A percentile compares a stretch with the other conserved stretches of the same genome.
phyloP scores from a whole-genome alignment of 1,284 basidiomycete species.

The Xanthoconium separans region DNA sequence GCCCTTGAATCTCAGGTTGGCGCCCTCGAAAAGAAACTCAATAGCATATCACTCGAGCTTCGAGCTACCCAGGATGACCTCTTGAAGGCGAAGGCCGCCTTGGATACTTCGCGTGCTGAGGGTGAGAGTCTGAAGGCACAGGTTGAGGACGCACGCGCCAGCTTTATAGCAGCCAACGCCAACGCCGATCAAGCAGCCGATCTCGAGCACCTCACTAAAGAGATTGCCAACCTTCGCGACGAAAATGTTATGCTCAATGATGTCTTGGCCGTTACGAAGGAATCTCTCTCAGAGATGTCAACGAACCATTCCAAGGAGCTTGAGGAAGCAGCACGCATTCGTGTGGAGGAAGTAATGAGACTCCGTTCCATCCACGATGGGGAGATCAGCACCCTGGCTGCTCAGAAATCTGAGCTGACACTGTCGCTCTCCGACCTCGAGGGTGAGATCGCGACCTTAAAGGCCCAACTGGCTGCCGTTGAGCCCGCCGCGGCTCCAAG shows the following conservation, averaged over 20 bases:
- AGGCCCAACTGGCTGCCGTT: constrained; percentile 50
- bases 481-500: constrained; percentile 49
- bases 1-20: constrained; percentile 56
- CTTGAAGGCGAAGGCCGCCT: constrained; percentile 62
- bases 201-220: constrained; percentile 53
- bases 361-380: constrained; percentile 58
- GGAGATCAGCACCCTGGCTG: constrained; percentile 51
- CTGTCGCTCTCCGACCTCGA: constrained; percentile 67
- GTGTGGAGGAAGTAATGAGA: constrained; percentile 66
- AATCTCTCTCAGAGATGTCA: constrained; percentile 66
- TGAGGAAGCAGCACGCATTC: constrained; percentile 64
- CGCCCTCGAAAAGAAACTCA: constrained; percentile 63
- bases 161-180: constrained; percentile 38
- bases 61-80: constrained; percentile 83
- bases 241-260: constrained; percentile 48
- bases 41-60: constrained; percentile 62
- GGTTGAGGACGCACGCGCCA: constrained; percentile 58
- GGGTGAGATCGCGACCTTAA: constrained; percentile 68
- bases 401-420: constrained; percentile 59
- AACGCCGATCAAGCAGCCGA: constrained; percentile 52
- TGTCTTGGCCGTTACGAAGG: constrained; percentile 66
- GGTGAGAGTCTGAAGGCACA: constrained; percentile 56
- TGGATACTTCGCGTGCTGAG: constrained; percentile 53
- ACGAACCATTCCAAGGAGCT: constrained; percentile 68
- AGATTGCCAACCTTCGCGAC: constrained; percentile 50